These are phyloP conservation scores for Astrothelium subdiscretum DNA, from an alignment of 495 filamentous ascomycete species.

Conservation along the genomic window DNA sequence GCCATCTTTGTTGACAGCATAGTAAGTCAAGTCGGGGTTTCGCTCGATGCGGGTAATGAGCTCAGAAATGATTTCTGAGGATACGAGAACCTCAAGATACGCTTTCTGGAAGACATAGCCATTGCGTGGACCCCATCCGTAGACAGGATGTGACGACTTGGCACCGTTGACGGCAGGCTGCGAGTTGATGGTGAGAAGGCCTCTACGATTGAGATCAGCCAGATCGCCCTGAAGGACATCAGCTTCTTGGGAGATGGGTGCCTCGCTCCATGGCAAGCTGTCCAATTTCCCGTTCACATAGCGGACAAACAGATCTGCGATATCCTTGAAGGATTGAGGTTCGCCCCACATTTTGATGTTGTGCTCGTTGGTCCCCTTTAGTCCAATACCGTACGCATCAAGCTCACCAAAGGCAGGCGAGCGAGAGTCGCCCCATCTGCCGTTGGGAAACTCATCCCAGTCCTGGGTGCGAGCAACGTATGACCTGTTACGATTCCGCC, in stretches of 20 bases:
- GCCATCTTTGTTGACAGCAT: constrained; percentile 73
- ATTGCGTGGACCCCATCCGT: constrained; percentile 89
- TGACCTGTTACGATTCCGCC: constrained; percentile 91
- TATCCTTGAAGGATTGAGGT: constrained; percentile 65
- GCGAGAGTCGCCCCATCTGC: constrained; percentile 94
- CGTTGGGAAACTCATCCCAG: constrained; percentile 99
- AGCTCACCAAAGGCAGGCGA: constrained; percentile 96
- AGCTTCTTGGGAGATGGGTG: constrained; percentile 70
- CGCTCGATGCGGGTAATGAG: constrained; percentile 68
- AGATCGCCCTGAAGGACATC: constrained; percentile 64
- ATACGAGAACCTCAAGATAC: constrained; percentile 83
- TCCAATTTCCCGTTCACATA: constrained; percentile 73
- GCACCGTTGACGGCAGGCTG: constrained; percentile 93
- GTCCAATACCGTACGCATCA: constrained; percentile 86
- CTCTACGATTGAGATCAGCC: constrained; percentile 69
- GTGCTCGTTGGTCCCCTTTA: constrained; percentile 94
- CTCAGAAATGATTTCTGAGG: constrained; percentile 65
- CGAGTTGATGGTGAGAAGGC: constrained; percentile 92
- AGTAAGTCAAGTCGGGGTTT: constrained; percentile 78
- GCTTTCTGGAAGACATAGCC: constrained; percentile 99
- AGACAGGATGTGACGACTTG: constrained; percentile 71
- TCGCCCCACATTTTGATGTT: constrained; percentile 94
- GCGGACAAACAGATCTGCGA: constrained; percentile 68
- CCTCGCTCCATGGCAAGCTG: constrained; percentile 89
- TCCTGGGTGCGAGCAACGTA: constrained; percentile 93